phyloP scores from a whole-genome alignment of 305 asterid genomes.

The Fraxinus albicans region DNA sequence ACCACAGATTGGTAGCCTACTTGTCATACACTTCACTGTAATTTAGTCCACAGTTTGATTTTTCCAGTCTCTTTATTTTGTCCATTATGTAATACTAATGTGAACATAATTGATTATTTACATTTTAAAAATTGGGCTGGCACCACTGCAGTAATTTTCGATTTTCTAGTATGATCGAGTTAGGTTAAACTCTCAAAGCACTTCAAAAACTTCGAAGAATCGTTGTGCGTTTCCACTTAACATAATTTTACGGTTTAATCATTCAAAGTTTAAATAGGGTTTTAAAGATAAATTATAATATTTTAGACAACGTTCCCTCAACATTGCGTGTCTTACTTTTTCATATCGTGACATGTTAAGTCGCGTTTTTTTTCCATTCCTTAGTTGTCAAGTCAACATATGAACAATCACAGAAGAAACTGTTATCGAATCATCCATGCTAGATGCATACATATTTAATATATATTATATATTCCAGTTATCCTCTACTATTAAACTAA shows the following conservation, averaged over 20 bases:
- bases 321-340: neutral
- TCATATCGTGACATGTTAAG: neutral
- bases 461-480: slow-evolving; percentile 17
- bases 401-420: slow-evolving; percentile 38
- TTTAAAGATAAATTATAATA: neutral
- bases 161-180: no score
- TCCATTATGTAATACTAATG: slow-evolving; percentile 3
- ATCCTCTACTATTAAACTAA: slow-evolving; percentile 25
- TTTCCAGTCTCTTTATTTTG: slow-evolving; percentile 3
- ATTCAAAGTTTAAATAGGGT: neutral
- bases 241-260: neutral
- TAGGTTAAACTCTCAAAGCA: no score
- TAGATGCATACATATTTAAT: neutral
- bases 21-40: slow-evolving; percentile 39
- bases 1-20: slow-evolving; percentile 28
- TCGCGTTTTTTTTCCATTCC: neutral
- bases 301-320: neutral
- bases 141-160: no score
- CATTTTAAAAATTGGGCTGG: slow-evolving; percentile 23
- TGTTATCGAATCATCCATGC: slow-evolving; percentile 23
- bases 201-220: no score
- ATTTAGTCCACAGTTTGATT: slow-evolving; percentile 20
- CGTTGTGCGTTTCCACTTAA: neutral
- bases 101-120: slow-evolving; percentile 19
- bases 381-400: slow-evolving; percentile 24